Conservation (phyloP, 228 moss, liverwort and hornwort species). For the Sphagnum magellanicum region DNA sequence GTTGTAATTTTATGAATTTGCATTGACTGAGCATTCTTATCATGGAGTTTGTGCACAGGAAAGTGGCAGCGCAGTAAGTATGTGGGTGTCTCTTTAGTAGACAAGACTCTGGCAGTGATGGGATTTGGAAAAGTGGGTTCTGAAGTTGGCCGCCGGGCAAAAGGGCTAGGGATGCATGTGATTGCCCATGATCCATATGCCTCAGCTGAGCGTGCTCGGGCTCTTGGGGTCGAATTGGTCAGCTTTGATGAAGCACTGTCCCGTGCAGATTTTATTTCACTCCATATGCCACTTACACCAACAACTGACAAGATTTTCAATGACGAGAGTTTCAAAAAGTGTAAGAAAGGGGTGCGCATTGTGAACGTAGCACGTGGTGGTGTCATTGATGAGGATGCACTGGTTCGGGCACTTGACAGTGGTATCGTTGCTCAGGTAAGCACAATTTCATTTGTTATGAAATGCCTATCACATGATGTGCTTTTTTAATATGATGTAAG, state of each 20-base stretch:
- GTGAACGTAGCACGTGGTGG: slow-evolving; percentile 92
- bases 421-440: slow-evolving; percentile 71
- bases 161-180: slow-evolving; percentile 86
- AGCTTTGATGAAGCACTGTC: slow-evolving; percentile 79
- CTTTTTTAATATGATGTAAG: no score
- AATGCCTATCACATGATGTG: no score
- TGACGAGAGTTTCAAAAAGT: slow-evolving; percentile 76
- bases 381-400: slow-evolving; percentile 85
- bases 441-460: background rate
- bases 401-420: slow-evolving; percentile 74
- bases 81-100: slow-evolving; percentile 80
- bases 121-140: slow-evolving; percentile 98
- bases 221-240: slow-evolving; percentile 88
- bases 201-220: slow-evolving; percentile 76
- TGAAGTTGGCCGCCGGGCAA: slow-evolving; percentile 85
- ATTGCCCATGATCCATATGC: slow-evolving; percentile 94
- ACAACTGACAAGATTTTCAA: slow-evolving; percentile 87
- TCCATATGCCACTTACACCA: slow-evolving; percentile 94
- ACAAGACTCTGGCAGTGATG: slow-evolving; percentile 91
- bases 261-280: slow-evolving; percentile 75
- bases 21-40: background rate
- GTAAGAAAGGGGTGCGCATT: slow-evolving; percentile 82
- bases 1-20: no score
- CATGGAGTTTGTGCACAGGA: slow-evolving; percentile 17
- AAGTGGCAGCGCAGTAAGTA: slow-evolving; percentile 88